Evolutionary conservation across 768 basidiomycete species (phyloP), one percentile per base, ranked within the genome.

Genomic region (Suillus paluster): DNA sequence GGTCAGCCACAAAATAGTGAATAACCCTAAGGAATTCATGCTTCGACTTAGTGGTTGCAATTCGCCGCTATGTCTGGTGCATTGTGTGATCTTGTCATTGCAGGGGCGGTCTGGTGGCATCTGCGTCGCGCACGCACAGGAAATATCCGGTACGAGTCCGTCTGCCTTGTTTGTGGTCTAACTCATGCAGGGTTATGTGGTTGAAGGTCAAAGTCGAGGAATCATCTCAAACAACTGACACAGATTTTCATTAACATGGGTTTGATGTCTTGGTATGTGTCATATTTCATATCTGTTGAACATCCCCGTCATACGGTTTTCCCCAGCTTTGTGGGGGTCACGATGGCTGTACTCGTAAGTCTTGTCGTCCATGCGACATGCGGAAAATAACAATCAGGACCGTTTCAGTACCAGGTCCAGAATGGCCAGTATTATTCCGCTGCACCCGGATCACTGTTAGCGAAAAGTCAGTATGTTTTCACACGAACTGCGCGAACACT

Each of bases 51-150:
- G 71, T 64, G 30, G 48, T 9, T 33, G 36, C 52, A 64, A 25
- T 10, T 64, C 23, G 41, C 57, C 10, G 57, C 63, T 17, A 2
- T 71, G n/a, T 45, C 66, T 11, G 64, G 69, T 23, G 64, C 71
- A 25, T 1, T 63, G 23, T 72, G 71, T 30, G 69, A 70, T 58
- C 50, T 46, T 14, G 5, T 62, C 53, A 71, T 73, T 58, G 69
- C 67, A 2, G 2, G 4, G 14, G 64, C 65, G 15, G 42, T 71
- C n/a, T 36, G 57, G 0, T 68, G 62, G 53, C 67, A 61, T 44
- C 53, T 71, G 41, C 65, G 62, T 23, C 54, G 63, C 12, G 50
- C 19, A 17, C 61, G 61, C 25, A 65, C 58, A 23, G 66, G 55
- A 12, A 11, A 54, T 39, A 41, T 21, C 33, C 62, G 68, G 70